These are phyloP conservation scores for Gaeumannomyces tritici DNA, from an alignment of 2,329 filamentous ascomycete species.

Conservation along the genomic window DNA sequence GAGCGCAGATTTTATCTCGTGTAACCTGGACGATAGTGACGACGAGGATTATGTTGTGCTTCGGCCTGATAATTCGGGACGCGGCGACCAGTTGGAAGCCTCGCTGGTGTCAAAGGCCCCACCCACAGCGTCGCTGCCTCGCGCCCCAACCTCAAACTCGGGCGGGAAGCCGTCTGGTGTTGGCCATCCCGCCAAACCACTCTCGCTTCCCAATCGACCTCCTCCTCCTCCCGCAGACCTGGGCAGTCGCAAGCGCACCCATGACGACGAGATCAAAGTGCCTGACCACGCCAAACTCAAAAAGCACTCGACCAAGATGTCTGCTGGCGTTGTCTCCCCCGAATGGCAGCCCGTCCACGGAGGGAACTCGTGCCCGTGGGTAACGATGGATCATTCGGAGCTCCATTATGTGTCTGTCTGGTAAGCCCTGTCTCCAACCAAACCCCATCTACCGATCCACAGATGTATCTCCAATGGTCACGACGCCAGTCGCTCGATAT, in stretches of 20 bases:
- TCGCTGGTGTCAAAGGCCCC: background rate
- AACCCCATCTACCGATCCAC: no score
- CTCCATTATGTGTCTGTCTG: constrained; percentile 45
- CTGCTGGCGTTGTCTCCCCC: constrained; percentile 33
- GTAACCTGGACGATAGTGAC: constrained; percentile 56
- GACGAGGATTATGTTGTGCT: constrained; percentile 15
- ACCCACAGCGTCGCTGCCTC: background rate
- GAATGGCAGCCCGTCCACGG: constrained; percentile 39
- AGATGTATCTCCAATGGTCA: background rate
- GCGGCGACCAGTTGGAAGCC: background rate
- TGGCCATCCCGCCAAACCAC: background rate
- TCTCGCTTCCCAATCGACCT: background rate
- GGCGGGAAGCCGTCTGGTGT: background rate
- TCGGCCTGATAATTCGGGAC: background rate
- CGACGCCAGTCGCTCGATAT: background rate
- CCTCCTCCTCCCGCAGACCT: background rate
- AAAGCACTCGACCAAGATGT: constrained; percentile 34
- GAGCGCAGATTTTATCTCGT: constrained; percentile 82
- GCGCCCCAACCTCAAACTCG: background rate
- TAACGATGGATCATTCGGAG: constrained; percentile 39
- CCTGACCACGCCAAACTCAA: constrained; percentile 43
- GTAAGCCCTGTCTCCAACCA: constrained; percentile 27
- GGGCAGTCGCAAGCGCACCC: constrained; percentile 57
- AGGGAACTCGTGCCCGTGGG: constrained; percentile 54
- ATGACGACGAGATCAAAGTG: constrained; percentile 55